phyloP scores from a whole-genome alignment of 805 yeast genomes.

The Myxozyma lipomycoides region DNA sequence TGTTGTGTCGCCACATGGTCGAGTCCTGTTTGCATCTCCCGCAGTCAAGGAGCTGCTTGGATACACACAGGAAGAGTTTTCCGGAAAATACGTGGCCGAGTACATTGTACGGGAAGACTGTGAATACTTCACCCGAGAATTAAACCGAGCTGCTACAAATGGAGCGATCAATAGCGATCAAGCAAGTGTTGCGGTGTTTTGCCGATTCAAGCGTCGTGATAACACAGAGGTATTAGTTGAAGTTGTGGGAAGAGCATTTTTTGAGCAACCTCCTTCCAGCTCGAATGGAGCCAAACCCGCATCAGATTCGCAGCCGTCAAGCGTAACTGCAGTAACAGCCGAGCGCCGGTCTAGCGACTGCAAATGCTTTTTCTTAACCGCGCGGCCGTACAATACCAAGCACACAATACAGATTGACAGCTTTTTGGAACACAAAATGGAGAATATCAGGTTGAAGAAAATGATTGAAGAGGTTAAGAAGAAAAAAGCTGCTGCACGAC shows the following conservation, averaged over 20 bases:
- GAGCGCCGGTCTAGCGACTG: slow-evolving; percentile 10
- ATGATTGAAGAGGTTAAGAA: slow-evolving; percentile 5
- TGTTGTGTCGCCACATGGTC: slow-evolving; percentile 15
- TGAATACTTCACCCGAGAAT: slow-evolving; percentile 14
- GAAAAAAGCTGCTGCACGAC: not conserved
- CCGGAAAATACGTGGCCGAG: slow-evolving; percentile 13
- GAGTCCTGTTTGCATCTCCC: slow-evolving; percentile 21
- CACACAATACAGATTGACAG: slow-evolving; percentile 13
- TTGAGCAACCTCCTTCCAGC: not conserved
- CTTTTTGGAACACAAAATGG: slow-evolving; percentile 26
- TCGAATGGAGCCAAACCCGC: not conserved
- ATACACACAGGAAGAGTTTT: slow-evolving; percentile 16
- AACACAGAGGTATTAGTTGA: slow-evolving; percentile 10
- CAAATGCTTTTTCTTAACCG: slow-evolving; percentile 25
- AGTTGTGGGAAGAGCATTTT: slow-evolving; percentile 17
- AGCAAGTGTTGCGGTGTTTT: slow-evolving; percentile 9
- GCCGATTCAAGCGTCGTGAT: slow-evolving; percentile 10
- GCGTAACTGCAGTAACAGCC: not conserved
- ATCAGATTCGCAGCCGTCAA: not conserved
- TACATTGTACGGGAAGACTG: slow-evolving; percentile 20
- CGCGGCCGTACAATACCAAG: slow-evolving; percentile 17
- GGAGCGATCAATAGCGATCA: slow-evolving; percentile 1
- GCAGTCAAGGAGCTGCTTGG: slow-evolving; percentile 21
- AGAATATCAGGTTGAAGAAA: slow-evolving; percentile 20
- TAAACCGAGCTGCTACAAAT: slow-evolving; percentile 17